phyloP scores from a whole-genome alignment of 2,329 filamentous ascomycete genomes.

The Cercospora sp. region DNA sequence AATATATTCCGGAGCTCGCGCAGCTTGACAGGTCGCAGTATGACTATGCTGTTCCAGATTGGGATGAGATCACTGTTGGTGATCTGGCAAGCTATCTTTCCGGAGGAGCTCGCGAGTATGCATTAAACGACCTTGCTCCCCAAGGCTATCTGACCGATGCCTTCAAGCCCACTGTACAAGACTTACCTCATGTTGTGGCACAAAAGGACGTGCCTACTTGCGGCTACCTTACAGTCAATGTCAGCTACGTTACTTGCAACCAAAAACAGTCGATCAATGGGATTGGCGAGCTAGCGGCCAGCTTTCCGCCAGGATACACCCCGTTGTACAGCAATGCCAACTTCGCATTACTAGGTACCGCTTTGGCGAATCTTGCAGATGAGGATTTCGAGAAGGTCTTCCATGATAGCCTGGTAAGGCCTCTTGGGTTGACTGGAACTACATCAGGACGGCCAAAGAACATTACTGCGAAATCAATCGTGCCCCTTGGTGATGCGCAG shows the following conservation, averaged over 20 bases:
- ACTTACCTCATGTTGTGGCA: conserved; percentile 35
- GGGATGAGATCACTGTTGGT: conserved; percentile 52
- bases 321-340: conserved; percentile 28
- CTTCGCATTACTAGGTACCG: conserved; percentile 22
- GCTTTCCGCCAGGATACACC: conserved; percentile 21
- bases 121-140: conserved; percentile 22
- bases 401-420: conserved; percentile 15
- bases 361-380: conserved; percentile 16
- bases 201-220: conserved; percentile 20
- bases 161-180: neutral
- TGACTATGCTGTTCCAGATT: conserved; percentile 43
- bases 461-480: conserved; percentile 17
- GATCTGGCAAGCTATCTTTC: conserved; percentile 50
- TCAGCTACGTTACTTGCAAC: conserved; percentile 17
- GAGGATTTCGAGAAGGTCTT: conserved; percentile 14
- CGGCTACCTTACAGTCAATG: conserved; percentile 19
- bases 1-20: conserved; percentile 47
- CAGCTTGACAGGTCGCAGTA: conserved; percentile 32
- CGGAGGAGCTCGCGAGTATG: too few species aligned
- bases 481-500: conserved; percentile 18
- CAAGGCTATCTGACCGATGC: conserved; percentile 17
- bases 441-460: conserved; percentile 15
- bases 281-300: conserved; percentile 17
- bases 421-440: conserved; percentile 21
- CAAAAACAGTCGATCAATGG: conserved; percentile 14